These are phyloP conservation scores for Leishmania amazonensis DNA, from an alignment of 208 protist species.

Conservation along the genomic window DNA sequence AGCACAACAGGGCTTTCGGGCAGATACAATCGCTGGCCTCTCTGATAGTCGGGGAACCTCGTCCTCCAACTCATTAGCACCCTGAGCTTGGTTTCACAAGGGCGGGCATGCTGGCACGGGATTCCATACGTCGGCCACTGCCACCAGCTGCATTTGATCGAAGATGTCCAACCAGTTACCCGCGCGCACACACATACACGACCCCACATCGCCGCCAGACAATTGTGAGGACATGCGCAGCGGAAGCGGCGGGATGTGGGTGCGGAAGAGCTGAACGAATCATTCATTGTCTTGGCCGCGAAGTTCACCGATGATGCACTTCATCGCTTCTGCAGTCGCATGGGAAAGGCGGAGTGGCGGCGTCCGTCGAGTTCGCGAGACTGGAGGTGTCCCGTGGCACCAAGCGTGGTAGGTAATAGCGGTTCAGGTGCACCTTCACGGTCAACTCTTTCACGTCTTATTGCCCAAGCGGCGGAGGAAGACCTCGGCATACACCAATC, in stretches of 20 bases:
- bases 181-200: background rate
- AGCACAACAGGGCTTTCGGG: no score
- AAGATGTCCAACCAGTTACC: background rate
- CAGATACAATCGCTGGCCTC: no score
- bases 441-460: background rate
- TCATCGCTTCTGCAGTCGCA: no score
- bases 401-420: background rate
- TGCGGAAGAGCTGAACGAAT: background rate
- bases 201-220: background rate
- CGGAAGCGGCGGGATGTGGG: background rate
- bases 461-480: background rate
- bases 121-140: no score
- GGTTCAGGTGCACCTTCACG: background rate
- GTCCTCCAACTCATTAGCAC: no score
- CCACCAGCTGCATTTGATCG: background rate
- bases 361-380: background rate
- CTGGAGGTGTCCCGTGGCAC: background rate
- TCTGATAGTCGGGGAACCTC: no score
- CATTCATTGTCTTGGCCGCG: no score
- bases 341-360: background rate
- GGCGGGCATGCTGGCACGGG: no score
- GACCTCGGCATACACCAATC: background rate
- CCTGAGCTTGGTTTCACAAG: no score
- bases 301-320: no score
- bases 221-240: background rate